Percentiles rank a stretch among this genome's conserved stretches.
Evolutionary conservation across 1,139 yeast genomes (phyloP).

Genomic region (Geotrichum restrictum): DNA sequence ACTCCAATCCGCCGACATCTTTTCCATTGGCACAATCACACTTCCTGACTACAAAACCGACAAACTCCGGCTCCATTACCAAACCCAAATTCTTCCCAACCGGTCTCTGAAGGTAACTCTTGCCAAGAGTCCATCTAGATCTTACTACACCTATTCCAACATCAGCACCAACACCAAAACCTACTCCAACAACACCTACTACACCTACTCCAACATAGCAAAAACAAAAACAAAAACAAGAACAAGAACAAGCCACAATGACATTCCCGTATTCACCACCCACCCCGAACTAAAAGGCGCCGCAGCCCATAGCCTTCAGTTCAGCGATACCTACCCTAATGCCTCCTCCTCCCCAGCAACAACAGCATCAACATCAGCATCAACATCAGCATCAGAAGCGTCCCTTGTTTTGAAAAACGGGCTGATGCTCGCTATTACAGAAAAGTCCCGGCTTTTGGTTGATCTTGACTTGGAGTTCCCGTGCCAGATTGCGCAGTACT

Average conservation of each 20-base stretch:
- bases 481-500: constrained; percentile 2
- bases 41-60: constrained; percentile 5
- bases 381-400: too few species aligned
- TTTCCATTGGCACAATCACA: not conserved
- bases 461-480: constrained; percentile 3
- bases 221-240: too few species aligned
- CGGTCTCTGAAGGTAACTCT: constrained; percentile 1
- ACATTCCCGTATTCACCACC: not conserved
- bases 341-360: too few species aligned
- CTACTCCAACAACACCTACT: not conserved
- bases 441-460: not conserved
- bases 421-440: not conserved
- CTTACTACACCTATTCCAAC: not conserved
- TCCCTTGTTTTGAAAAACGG: not conserved
- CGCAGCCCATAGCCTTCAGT: not conserved
- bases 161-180: not conserved
- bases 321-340: not conserved
- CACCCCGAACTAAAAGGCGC: not conserved
- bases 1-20: not conserved
- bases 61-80: not conserved
- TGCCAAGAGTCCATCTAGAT: not conserved
- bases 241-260: too few species aligned
- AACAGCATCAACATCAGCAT: too few species aligned
- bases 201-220: too few species aligned
- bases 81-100: not conserved